These are phyloP conservation scores for Monosporozyma servazzii DNA, from an alignment of 805 yeast genomes.

Conservation along the genomic window DNA sequence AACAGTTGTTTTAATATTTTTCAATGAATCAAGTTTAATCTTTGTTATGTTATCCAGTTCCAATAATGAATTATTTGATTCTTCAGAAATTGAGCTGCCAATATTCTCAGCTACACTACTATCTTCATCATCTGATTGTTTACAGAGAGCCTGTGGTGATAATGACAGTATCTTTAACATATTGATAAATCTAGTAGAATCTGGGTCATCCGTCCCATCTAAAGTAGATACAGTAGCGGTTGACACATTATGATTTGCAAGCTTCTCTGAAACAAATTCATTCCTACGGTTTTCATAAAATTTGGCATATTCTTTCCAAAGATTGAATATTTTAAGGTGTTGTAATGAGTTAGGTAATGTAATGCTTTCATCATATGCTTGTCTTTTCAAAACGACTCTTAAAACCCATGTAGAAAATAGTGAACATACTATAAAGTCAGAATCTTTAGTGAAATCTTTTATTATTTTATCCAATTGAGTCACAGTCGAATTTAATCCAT, in stretches of 20 bases:
- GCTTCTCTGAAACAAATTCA: constrained; percentile 4
- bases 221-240: background rate
- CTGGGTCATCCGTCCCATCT: background rate
- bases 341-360: constrained; percentile 66
- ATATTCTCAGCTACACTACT: background rate
- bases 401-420: constrained; percentile 58
- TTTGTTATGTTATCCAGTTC: background rate
- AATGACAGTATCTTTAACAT: background rate
- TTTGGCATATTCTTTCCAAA: constrained; percentile 60
- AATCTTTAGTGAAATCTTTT: constrained; percentile 35
- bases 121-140: background rate
- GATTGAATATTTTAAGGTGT: constrained; percentile 67
- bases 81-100: background rate
- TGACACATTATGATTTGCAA: constrained; percentile 4
- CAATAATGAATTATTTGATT: background rate
- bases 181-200: background rate
- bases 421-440: constrained; percentile 58
- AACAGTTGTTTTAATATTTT: background rate
- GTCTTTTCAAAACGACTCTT: constrained; percentile 69
- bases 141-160: background rate
- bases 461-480: constrained; percentile 42
- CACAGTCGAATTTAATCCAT: constrained; percentile 59
- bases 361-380: constrained; percentile 68
- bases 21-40: background rate
- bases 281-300: constrained; percentile 59